These are phyloP conservation scores for Dactylellina cionopaga DNA, from an alignment of 2,329 filamentous ascomycete species.

Conservation along the genomic window DNA sequence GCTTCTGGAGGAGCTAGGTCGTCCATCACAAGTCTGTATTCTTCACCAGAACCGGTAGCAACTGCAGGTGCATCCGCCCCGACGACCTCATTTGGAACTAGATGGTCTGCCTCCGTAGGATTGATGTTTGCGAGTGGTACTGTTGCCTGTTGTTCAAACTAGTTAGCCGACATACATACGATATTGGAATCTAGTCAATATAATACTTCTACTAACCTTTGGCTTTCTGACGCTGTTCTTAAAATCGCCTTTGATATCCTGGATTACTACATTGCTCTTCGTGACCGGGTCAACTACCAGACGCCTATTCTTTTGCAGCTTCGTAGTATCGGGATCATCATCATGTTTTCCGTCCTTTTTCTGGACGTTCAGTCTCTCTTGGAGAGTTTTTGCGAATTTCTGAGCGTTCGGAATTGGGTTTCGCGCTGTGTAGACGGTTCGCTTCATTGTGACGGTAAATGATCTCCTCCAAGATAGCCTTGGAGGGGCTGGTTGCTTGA, in stretches of 20 bases:
- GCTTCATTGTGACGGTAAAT: constrained; percentile 34
- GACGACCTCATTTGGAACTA: constrained; percentile 36
- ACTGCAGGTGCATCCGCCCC: constrained; percentile 43
- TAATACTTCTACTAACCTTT: constrained; percentile 8
- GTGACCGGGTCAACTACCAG: constrained; percentile 50
- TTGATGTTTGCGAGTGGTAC: constrained; percentile 47
- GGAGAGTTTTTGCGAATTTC: constrained; percentile 42
- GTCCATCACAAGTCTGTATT: constrained; percentile 45
- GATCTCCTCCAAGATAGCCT: constrained; percentile 7
- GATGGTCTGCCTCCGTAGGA: constrained; percentile 26
- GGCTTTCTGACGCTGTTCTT: constrained; percentile 41
- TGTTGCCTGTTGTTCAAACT: constrained; percentile 13
- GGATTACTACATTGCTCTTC: constrained; percentile 51
- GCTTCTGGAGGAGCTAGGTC: constrained; percentile 50
- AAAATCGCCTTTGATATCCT: constrained; percentile 49
- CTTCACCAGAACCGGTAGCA: constrained; percentile 36
- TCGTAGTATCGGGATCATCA: constrained; percentile 26
- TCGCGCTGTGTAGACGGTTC: constrained; percentile 44
- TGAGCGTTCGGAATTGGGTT: constrained; percentile 50
- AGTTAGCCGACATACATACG: not conserved
- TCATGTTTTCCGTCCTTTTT: constrained; percentile 5
- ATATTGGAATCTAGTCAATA: not conserved
- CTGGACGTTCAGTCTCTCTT: constrained; percentile 42
- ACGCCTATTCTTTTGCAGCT: constrained; percentile 35
- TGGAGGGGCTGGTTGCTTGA: not conserved